phyloP scores from a whole-genome alignment of 495 filamentous ascomycete species.

The Jackrogersella multiformis region DNA sequence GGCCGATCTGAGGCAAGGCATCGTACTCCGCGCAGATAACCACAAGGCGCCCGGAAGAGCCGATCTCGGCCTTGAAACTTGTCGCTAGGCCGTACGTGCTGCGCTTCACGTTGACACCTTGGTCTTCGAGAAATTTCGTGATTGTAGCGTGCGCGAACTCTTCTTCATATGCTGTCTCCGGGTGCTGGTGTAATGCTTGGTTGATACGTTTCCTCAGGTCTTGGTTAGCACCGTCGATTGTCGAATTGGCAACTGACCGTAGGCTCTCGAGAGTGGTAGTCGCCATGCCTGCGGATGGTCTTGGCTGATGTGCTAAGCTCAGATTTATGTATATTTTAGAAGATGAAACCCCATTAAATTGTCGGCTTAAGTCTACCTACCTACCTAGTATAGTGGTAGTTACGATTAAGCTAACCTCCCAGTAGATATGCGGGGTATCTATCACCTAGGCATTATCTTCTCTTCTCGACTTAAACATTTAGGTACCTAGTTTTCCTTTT shows the following conservation, averaged over 20 bases:
- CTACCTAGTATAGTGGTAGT: no score
- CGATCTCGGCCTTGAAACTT: slow-evolving; percentile 62
- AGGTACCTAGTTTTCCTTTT: no score
- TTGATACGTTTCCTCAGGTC: slow-evolving; percentile 50
- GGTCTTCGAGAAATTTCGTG: slow-evolving; percentile 49
- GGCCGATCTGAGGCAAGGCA: slow-evolving; percentile 54
- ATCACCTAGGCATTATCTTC: no score
- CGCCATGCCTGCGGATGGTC: neutral
- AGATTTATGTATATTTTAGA: no score
- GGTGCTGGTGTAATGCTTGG: slow-evolving; percentile 60
- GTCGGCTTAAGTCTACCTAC: no score
- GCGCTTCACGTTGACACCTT: slow-evolving; percentile 56
- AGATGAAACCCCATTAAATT: neutral
- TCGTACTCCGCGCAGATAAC: slow-evolving; percentile 69
- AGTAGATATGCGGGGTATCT: no score
- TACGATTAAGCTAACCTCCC: neutral
- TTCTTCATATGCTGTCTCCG: slow-evolving; percentile 65
- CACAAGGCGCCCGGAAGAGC: slow-evolving; percentile 59
- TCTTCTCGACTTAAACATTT: no score
- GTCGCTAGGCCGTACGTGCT: slow-evolving; percentile 62
- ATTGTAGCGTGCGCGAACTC: slow-evolving; percentile 62
- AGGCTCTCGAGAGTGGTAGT: neutral
- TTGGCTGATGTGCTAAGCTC: no score
- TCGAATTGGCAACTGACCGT: neutral
- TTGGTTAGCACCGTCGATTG: slow-evolving; percentile 4